A percentile compares a stretch with the other conserved stretches of the same genome.
Evolutionary conservation across 257 asterid genomes (phyloP).

Genomic region (Solanum clarkiae): DNA sequence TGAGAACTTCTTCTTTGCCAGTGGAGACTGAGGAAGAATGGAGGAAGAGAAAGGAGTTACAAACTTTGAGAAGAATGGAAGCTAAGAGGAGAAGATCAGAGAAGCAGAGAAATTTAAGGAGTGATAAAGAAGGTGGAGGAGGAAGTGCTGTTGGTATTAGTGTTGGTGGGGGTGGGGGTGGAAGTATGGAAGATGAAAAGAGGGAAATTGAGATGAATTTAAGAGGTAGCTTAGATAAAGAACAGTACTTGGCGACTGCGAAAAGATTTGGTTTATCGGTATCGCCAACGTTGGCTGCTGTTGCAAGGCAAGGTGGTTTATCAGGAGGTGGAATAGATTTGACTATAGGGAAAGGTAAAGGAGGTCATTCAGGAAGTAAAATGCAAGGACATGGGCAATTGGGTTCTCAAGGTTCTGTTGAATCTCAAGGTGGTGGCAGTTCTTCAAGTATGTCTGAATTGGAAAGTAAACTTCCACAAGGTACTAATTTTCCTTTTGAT

Average conservation of each 20-base stretch:
- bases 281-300: slow-evolving; percentile 13
- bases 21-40: slow-evolving; percentile 87
- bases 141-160: not conserved
- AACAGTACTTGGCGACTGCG: slow-evolving; percentile 25
- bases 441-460: slow-evolving; percentile 48
- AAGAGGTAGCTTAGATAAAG: slow-evolving; percentile 49
- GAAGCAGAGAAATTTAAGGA: slow-evolving; percentile 52
- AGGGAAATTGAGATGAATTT: slow-evolving; percentile 53
- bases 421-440: slow-evolving; percentile 76
- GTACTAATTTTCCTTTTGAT: slow-evolving; percentile 18
- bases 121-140: slow-evolving; percentile 22
- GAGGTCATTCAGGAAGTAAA: slow-evolving; percentile 16
- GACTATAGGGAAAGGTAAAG: slow-evolving; percentile 39
- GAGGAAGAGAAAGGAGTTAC: slow-evolving; percentile 90
- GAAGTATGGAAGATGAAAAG: slow-evolving; percentile 38
- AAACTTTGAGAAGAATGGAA: slow-evolving; percentile 81
- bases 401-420: slow-evolving; percentile 43
- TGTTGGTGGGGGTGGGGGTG: slow-evolving; percentile 5
- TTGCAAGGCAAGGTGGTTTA: slow-evolving; percentile 10
- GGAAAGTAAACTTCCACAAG: slow-evolving; percentile 60
- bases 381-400: slow-evolving; percentile 22
- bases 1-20: slow-evolving; percentile 76
- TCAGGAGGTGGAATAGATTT: slow-evolving; percentile 31
- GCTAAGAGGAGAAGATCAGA: slow-evolving; percentile 87
- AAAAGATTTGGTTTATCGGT: slow-evolving; percentile 29